These are phyloP conservation scores for Psilocybe azurescens DNA, from an alignment of 768 basidiomycete genomes.

Conservation along the genomic window DNA sequence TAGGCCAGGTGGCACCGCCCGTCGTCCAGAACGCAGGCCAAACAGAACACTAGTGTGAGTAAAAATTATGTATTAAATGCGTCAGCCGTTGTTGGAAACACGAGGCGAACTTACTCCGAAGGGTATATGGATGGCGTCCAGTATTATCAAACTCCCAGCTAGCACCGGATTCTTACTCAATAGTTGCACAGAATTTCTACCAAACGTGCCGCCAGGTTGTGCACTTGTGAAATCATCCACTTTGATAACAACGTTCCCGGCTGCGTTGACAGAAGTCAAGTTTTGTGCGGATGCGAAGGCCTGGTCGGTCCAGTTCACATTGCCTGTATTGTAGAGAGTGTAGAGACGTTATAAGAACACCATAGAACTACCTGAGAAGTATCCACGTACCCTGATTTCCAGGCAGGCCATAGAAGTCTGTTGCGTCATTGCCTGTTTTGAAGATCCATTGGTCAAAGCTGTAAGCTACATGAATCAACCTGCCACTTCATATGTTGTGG, in stretches of 20 bases:
- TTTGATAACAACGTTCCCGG: slow-evolving; percentile 11
- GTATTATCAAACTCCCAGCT: slow-evolving; percentile 9
- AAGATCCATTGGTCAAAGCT: slow-evolving; percentile 14
- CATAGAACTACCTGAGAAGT: not conserved
- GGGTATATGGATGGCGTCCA: slow-evolving; percentile 14
- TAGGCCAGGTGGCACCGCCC: slow-evolving; percentile 10
- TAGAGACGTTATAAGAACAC: not conserved
- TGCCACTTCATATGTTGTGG: not conserved
- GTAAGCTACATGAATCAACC: not conserved
- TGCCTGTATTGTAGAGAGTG: not conserved
- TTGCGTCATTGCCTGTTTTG: slow-evolving; percentile 12
- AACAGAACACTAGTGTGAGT: slow-evolving; percentile 7
- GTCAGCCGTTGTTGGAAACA: not conserved
- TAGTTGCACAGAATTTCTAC: slow-evolving; percentile 11
- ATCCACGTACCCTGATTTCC: slow-evolving; percentile 5
- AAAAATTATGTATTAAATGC: not conserved
- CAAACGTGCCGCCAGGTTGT: slow-evolving; percentile 6
- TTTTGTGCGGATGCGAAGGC: not conserved
- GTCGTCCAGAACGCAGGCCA: slow-evolving; percentile 15
- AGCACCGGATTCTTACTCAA: not conserved
- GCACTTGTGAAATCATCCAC: slow-evolving; percentile 11
- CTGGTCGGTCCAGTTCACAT: slow-evolving; percentile 8
- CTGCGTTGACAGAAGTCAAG: slow-evolving; percentile 3
- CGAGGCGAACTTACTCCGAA: slow-evolving; percentile 9
- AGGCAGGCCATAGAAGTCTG: slow-evolving; percentile 4